A percentile compares a stretch with the other conserved stretches of the same genome.
Evolutionary conservation across 768 basidiomycete species (phyloP).

Genomic region (Inosperma sp.): DNA sequence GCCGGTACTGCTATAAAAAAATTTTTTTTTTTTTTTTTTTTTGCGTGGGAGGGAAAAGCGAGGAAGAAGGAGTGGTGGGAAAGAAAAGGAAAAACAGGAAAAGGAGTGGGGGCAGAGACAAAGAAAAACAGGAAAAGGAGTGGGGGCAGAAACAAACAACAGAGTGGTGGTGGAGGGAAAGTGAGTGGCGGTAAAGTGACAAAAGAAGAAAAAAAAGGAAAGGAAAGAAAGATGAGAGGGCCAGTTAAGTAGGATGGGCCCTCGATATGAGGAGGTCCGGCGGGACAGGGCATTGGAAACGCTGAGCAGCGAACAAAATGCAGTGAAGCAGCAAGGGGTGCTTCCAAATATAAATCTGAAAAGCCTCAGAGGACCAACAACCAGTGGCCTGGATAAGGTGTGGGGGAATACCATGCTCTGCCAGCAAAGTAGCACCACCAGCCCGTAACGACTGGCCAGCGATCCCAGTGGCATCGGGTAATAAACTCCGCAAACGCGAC

Average conservation of each 20-base stretch:
- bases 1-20: neutral
- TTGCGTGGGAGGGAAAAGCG: neutral
- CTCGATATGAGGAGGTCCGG: too few relatives aligned
- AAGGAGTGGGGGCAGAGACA: neutral
- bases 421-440: slow-evolving; percentile 14
- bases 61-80: neutral
- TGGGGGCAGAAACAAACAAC: too few relatives aligned
- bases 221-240: too few relatives aligned
- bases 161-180: too few relatives aligned
- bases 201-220: too few relatives aligned
- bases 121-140: too few relatives aligned
- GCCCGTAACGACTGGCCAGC: slow-evolving; percentile 15
- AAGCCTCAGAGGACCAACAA: slow-evolving; percentile 15
- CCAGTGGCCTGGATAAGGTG: slow-evolving; percentile 16
- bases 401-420: slow-evolving; percentile 1
- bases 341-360: slow-evolving; percentile 13
- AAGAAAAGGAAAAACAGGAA: neutral
- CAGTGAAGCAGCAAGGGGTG: slow-evolving; percentile 10
- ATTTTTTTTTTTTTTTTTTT: neutral
- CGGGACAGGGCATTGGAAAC: too few relatives aligned
- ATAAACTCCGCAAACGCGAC: neutral
- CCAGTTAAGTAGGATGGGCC: too few relatives aligned
- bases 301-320: too few relatives aligned
- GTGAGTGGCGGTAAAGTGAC: too few relatives aligned
- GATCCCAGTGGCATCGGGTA: neutral